Conservation (phyloP, 371 early-diverging fungal species). For the Enterospora canceri region DNA sequence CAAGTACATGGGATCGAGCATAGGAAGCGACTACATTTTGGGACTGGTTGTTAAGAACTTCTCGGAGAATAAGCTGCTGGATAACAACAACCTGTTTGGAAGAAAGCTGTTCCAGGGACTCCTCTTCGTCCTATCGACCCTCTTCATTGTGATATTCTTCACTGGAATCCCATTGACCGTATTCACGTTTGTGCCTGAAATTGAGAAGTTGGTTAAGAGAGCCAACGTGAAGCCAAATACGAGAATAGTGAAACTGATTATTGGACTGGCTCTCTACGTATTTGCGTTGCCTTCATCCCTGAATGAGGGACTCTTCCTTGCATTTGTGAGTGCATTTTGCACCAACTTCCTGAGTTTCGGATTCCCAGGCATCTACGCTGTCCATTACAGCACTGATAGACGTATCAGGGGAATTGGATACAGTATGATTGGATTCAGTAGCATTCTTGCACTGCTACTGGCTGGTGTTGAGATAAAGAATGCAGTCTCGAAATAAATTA, state of each 20-base stretch:
- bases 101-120: neutral
- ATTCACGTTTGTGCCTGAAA: neutral
- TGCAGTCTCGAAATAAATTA: no score
- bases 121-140: neutral
- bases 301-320: neutral
- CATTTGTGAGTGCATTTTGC: neutral
- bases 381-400: neutral
- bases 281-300: neutral
- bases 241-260: neutral
- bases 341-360: neutral
- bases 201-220: neutral
- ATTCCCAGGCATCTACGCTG: neutral
- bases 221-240: neutral
- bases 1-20: conserved; percentile 3
- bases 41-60: neutral
- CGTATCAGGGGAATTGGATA: neutral
- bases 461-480: no score
- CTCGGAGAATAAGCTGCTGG: neutral
- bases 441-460: no score
- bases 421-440: no score
- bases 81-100: neutral
- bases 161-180: neutral
- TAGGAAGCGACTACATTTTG: conserved; percentile 6
- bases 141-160: neutral
- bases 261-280: neutral